Base-by-base conservation (phyloP, 2,329 filamentous ascomycete species). In the Cyphellophora attinorum region DNA sequence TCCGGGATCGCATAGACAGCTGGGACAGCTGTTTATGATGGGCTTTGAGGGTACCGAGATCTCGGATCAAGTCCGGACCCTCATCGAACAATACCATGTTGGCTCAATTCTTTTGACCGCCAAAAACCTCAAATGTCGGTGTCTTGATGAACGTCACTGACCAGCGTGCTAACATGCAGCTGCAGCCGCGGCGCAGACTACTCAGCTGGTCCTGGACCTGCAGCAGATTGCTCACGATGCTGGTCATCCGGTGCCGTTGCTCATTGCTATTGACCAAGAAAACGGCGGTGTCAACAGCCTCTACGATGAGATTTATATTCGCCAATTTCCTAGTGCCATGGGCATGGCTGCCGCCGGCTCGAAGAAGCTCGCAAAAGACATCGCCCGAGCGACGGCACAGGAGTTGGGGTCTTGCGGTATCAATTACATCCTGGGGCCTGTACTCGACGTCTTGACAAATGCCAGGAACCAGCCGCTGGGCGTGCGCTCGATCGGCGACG, bases 271-370 rank as follows among this genome's bases (percentile, higher is more conserved):
- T 23, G 91, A 96, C 54, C 91, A 98, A 56, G 91, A 98, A 58
- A 96, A 98, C 75, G 91, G 91, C 45, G 88, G 89, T 3, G 89
- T 95, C 57, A 96, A 95, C 64, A 94, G 85, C 60, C 72, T 96
- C 2, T 95, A 93, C 52, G 89, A 96, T 56, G 86, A 94, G 49
- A 85, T 91, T 52, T 91, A 88, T 55, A 89, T 96, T 48, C 86
- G 85, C 46, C 91, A 96, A 56, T 98, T 94, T 49, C 91, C 91
- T 6, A 94, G 88, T 52, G 84, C 89, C 43, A 96, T 98, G 89
- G 89, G 88, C 10, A 72, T 95, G 41, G 86, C 89, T n/a, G 91
- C 91, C 14, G 86, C 88, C 4, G 85, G 88, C 15, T 88, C 81
- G 8, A 79, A 79, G 21, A 77, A 91, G 8, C 66, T 96, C 35